These are phyloP conservation scores for Ophidiomyces ophidiicola DNA, from an alignment of 2,329 filamentous ascomycete species.

Conservation along the genomic window DNA sequence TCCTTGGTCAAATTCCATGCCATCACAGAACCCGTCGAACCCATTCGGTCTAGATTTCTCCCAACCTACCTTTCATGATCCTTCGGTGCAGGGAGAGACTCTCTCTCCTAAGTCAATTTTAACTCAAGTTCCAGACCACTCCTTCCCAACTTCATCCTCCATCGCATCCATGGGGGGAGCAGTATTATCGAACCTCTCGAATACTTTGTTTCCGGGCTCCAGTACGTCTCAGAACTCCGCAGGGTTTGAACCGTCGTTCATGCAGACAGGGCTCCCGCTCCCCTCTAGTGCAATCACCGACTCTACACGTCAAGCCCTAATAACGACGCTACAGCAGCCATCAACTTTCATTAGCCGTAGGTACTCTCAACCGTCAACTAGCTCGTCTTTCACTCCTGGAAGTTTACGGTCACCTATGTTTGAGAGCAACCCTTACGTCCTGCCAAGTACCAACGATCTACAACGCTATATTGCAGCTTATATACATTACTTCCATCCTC, in stretches of 20 bases:
- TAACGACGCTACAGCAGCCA: constrained; percentile 50
- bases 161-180: constrained; percentile 63
- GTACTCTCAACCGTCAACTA: constrained; percentile 47
- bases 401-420: constrained; percentile 18
- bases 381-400: constrained; percentile 33
- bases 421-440: constrained; percentile 27
- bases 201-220: constrained; percentile 34
- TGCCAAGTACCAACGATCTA: constrained; percentile 73
- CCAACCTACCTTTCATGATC: constrained; percentile 61
- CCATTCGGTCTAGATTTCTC: constrained; percentile 65
- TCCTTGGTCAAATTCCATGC: constrained; percentile 59
- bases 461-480: constrained; percentile 86
- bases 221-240: background rate
- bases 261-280: constrained; percentile 4
- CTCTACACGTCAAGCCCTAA: constrained; percentile 50
- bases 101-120: constrained; percentile 65
- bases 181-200: constrained; percentile 52
- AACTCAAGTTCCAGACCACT: constrained; percentile 55
- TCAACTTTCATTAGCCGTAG: constrained; percentile 43
- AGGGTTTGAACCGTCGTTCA: constrained; percentile 6
- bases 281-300: constrained; percentile 56
- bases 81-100: constrained; percentile 57
- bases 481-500: constrained; percentile 83
- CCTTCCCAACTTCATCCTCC: constrained; percentile 66
- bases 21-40: constrained; percentile 57